Base-by-base conservation (phyloP, 1,284 basidiomycete genomes). In the Tilletiaria anomala region DNA sequence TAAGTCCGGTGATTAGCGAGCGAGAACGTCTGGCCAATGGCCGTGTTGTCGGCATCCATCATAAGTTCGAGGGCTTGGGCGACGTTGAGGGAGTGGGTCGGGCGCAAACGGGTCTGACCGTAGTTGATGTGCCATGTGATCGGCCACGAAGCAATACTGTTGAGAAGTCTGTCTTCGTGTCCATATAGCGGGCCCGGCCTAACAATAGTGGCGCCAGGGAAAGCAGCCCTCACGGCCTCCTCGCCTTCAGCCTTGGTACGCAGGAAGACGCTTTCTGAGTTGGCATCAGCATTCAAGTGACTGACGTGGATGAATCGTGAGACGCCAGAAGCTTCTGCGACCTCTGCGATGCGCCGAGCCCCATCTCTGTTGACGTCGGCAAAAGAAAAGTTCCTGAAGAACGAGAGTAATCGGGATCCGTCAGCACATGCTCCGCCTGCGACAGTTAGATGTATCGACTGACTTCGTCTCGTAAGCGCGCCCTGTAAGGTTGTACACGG, bases 41-140 rank as follows among this genome's bases (percentile, higher is more conserved):
- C 79, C 35, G 69, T 72, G 71, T 76, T 52, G 73, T 76, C 61
- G 66, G 76, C 70, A 35, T 75, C 72, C 61, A 83, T 74, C 65
- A 96, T 75, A 69, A 83, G 82, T 40, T 78, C 76, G 45, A 97
- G 76, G 8, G 81, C 91, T 69, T 88, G 80, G 4, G 91, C 91
- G 42, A 97, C 86, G 64, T 99, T 88, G 58, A 93, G 69, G 35
- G 87, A 82, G 76, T 96, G 88, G 31, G 83, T 83, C 2, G 93
- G 91, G 29, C 85, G 80, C 68, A 84, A 77, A 70, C 78, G 79
- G 17, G 91, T 91, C 67, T 81, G 71, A 38, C 78, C 83, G 57
- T 82, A 70, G 73, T 96, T 97, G 51, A 96, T 75, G 67, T 84
- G 83, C 85, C 82, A 94, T 73, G 84, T 82, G 53, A 86, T 80